Conservation (phyloP, 805 yeast genomes). For the Schwanniomyces occidentalis region DNA sequence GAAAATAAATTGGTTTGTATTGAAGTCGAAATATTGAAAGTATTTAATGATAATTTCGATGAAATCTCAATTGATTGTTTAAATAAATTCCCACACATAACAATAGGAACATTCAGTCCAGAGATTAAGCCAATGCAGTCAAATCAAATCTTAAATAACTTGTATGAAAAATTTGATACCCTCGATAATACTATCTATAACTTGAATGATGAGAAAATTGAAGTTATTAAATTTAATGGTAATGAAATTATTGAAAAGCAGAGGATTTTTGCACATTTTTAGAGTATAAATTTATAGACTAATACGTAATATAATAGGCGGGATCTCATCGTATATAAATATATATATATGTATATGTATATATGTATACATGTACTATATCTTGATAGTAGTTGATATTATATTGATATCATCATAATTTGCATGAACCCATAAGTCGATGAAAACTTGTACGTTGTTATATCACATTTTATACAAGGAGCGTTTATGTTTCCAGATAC, state of each 20-base stretch:
- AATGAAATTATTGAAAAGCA: constrained; percentile 9
- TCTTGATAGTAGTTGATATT: neutral
- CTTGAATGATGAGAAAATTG: constrained; percentile 4
- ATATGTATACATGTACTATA: neutral
- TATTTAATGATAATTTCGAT: neutral
- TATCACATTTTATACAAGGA: no score
- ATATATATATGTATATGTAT: no score
- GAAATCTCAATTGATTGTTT: constrained; percentile 9
- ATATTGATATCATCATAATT: no score
- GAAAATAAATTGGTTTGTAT: constrained; percentile 51
- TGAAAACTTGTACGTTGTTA: no score
- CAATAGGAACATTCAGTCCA: constrained; percentile 59
- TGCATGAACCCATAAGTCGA: no score
- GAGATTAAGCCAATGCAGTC: constrained; percentile 54
- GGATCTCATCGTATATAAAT: no score
- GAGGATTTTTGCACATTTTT: constrained; percentile 13
- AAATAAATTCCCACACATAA: constrained; percentile 55
- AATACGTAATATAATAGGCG: no score
- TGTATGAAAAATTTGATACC: constrained; percentile 8
- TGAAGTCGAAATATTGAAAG: constrained; percentile 37
- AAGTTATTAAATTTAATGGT: constrained; percentile 10
- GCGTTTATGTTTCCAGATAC: no score
- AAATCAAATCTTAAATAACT: constrained; percentile 26
- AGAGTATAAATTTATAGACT: constrained; percentile 1
- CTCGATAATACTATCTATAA: constrained; percentile 1